phyloP scores from a whole-genome alignment of 108 stramenopile species.

The Cyclotella choctawhatcheeana region DNA sequence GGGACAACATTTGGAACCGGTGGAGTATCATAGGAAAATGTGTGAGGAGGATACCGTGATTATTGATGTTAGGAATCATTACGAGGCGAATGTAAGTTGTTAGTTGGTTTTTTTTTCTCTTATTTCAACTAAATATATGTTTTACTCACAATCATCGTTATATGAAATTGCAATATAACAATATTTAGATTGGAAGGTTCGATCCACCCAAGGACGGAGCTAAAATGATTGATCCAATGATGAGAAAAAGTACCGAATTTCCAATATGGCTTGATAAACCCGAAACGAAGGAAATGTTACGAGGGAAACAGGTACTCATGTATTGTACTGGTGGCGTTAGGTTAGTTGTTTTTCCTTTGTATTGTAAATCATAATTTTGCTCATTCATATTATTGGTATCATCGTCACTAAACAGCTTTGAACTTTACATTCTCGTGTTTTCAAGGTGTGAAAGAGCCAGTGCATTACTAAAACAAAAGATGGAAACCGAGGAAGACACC shows the following conservation, averaged over 20 bases:
- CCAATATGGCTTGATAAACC: slow-evolving; percentile 74
- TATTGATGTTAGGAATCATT: slow-evolving; percentile 93
- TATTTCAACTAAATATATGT: too few relatives aligned
- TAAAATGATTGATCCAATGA: slow-evolving; percentile 83
- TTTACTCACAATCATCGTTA: too few relatives aligned
- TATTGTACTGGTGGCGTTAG: slow-evolving; percentile 92
- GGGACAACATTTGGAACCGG: slow-evolving; percentile 83
- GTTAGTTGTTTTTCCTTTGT: too few relatives aligned
- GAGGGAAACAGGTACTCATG: slow-evolving; percentile 85
- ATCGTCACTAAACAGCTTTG: too few relatives aligned
- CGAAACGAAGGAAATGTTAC: slow-evolving; percentile 77
- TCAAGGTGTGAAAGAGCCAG: slow-evolving; percentile 84
- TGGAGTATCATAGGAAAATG: slow-evolving; percentile 83
- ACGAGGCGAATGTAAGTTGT: slow-evolving; percentile 65
- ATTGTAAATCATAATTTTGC: too few relatives aligned
- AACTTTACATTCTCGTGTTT: too few relatives aligned
- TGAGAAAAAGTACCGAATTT: slow-evolving; percentile 91
- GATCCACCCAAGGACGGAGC: slow-evolving; percentile 62
- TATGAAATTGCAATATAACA: too few relatives aligned
- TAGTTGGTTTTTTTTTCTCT: background rate
- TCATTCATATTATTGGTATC: background rate
- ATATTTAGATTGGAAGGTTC: slow-evolving; percentile 66
- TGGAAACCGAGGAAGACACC: slow-evolving; percentile 67
- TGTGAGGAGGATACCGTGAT: slow-evolving; percentile 82
- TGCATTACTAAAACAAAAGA: slow-evolving; percentile 77